A percentile compares a stretch with the other conserved stretches of the same genome.
phyloP scores from a whole-genome alignment of 176 grass and related monocot genomes.

The Bolboschoenus planiculmis region DNA sequence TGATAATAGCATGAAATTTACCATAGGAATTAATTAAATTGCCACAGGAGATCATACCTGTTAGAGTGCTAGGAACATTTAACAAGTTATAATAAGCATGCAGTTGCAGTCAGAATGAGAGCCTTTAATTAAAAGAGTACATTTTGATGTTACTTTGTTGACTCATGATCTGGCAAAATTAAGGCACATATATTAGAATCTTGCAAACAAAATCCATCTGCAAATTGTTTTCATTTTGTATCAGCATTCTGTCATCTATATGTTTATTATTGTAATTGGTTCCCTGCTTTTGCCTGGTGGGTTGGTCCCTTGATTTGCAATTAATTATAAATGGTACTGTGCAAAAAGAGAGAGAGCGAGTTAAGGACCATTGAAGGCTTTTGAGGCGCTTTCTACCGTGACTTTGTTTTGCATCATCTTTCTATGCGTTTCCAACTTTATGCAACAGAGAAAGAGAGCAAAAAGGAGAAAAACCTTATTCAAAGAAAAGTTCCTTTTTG shows the following conservation, averaged over 20 bases:
- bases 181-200: background rate
- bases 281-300: background rate
- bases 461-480: slow-evolving; percentile 7
- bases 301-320: background rate
- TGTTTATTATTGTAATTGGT: background rate
- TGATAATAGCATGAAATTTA: background rate
- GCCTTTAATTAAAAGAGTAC: background rate
- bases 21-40: too few species aligned
- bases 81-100: too few species aligned
- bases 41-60: too few species aligned
- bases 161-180: background rate
- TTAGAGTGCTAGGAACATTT: too few species aligned
- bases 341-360: background rate
- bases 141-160: background rate
- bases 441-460: slow-evolving; percentile 8
- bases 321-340: background rate
- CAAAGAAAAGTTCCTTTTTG: background rate
- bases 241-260: background rate
- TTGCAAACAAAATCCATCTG: background rate
- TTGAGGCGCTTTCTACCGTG: slow-evolving; percentile 15
- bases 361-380: background rate
- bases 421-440: slow-evolving; percentile 11
- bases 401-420: background rate
- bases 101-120: background rate
- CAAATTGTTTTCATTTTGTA: background rate